Percentiles rank a stretch among this genome's conserved stretches.
Conservation (phyloP, 1,139 yeast genomes). For the Pichia cactophila region DNA sequence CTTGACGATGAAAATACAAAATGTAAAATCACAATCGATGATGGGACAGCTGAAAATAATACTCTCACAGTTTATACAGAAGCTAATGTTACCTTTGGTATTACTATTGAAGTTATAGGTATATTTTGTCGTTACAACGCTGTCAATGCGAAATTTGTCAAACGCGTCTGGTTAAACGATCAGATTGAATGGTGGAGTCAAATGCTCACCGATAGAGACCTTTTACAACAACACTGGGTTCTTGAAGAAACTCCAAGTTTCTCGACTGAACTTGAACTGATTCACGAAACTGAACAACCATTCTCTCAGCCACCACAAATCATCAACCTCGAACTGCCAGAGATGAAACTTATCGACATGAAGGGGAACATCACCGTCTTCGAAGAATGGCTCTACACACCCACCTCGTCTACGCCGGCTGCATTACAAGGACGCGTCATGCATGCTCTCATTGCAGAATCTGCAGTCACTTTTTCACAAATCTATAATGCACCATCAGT, state of each 20-base stretch:
- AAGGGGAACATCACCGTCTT: not conserved
- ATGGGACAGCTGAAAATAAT: not conserved
- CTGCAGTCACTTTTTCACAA: not conserved
- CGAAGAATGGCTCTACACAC: not conserved
- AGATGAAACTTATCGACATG: not conserved
- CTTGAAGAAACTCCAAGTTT: not conserved
- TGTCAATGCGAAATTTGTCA: not conserved
- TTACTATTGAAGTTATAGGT: not conserved
- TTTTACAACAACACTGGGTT: not conserved
- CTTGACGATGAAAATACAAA: constrained; percentile 6
- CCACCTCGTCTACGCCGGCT: not conserved
- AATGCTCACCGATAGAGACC: not conserved
- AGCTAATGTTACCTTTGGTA: not conserved
- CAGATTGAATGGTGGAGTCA: not conserved
- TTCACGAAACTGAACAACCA: not conserved
- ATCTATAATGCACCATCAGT: not conserved
- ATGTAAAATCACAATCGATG: not conserved
- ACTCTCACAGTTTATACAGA: not conserved
- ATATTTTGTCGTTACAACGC: not conserved
- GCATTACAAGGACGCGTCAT: not conserved
- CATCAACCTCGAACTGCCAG: not conserved
- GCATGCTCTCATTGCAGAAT: not conserved
- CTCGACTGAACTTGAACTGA: not conserved
- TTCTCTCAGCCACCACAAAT: not conserved
- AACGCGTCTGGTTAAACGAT: not conserved